Evolutionary conservation across 495 filamentous ascomycete species (phyloP), one percentile per base, ranked within the genome.

Genomic region (Aspergillus conjunctus): DNA sequence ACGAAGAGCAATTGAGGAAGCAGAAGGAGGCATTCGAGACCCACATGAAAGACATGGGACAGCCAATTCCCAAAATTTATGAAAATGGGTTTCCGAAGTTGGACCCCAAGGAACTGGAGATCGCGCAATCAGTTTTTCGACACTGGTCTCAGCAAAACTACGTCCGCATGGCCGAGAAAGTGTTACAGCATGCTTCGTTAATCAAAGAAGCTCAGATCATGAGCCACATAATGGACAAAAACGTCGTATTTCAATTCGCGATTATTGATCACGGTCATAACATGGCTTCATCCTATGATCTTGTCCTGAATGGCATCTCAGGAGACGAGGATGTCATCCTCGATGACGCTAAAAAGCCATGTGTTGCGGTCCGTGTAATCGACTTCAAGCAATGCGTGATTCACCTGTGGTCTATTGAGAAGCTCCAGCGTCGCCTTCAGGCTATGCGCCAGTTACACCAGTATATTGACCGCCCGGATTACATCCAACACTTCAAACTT

Each of bases 161-260:
- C 64, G 90, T 98, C 51, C 87, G 87, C 54, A 96, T 99, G 90
- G 91, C 93, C n/a, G 94, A 97, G 72, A 87, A 88, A 14, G 85
- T 98, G 31, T 73, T 98, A 22, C 91, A 95, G 64, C 85, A 95
- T 73, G 93, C 93, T 8, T 86, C 89, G 12, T 85, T 85, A 37
- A 74, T 98, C 43, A 98, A 98, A 72, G 94, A 98, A 71, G 95
- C 93, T 4, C 94, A 98, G 70, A 86, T 98, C 51, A 93, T 98
- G 90, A 97, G 95, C 75, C 91, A 96, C 59, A 91, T 92, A 62
- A 90, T 98, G 83, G 92, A 94, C 65, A 94, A 97, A 75, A 86
- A 86, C 63, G 88, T 97, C 15, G 90, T 93, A 34, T 98, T 98
- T 74, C 94, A 98, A 73, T 98, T 97, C 70, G 88, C 91, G 17